Base-by-base conservation (phyloP, 176 grass and related monocot genomes). In the Cocos nucifera region DNA sequence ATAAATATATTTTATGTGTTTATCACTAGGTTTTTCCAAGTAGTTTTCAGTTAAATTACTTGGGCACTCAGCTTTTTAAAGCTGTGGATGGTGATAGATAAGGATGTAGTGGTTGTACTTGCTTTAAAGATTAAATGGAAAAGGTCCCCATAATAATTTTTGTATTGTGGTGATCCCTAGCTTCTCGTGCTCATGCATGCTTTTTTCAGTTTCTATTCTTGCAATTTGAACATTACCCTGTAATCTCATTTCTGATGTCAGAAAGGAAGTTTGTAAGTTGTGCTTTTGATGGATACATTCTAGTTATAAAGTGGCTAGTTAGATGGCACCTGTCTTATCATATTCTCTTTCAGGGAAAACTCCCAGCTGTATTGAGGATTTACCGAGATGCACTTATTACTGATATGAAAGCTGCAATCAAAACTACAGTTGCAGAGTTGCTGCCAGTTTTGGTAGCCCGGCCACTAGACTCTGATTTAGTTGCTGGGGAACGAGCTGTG, bases 391-490 rank as follows among this genome's bases (percentile, higher is more conserved):
- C 94, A 59, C 84, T 98, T 67, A 89, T 98, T 61, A 89, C 85
- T 80, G 81, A 90, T 73, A 98, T 93, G 94, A 98, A 90, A 79
- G 85, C 94, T 62, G 80, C 94, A 80, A 92, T 98, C 39, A 98
- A 98, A 81, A 78, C 88, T 61, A 98, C 82, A 61, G 88, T 98
- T 9, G 94, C 94, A 22, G 88, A 88, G 50, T 80, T 92, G 53
- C 94, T 98, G 73, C 94, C 88, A 53, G 70, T 93, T 64, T 88
- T 92, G 61, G 70, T 83, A 65, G 77, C 88, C 17, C 80, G 77
- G 22, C 63, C 84, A 49, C 53, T 71, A 25, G 94, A 98, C 57
- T 91, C 84, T 74, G 93, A 92, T 85, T 79, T 80, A 18, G 67
- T 82, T 63, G 58, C 78, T 62, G 78, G 81, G 52, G 88, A 92